A percentile compares a stretch with the other conserved stretches of the same genome.
These are phyloP conservation scores for Lachnellula occidentalis DNA, from an alignment of 2,329 filamentous ascomycete species.

Conservation along the genomic window DNA sequence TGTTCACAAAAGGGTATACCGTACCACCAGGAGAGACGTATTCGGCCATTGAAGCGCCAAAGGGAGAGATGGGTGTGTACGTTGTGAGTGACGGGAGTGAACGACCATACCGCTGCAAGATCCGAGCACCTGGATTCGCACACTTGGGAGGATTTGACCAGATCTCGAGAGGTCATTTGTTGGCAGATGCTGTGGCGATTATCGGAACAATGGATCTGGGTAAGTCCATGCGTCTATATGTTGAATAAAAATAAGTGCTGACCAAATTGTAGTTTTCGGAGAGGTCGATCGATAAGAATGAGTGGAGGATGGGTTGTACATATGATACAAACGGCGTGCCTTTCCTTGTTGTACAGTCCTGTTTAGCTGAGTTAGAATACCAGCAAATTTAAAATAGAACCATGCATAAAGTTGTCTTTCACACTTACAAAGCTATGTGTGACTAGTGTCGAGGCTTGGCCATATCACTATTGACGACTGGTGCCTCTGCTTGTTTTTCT, in stretches of 20 bases:
- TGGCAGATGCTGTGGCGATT: constrained; percentile 94
- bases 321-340: constrained; percentile 11
- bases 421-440: constrained; percentile 2
- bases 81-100: constrained; percentile 94
- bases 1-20: constrained; percentile 97
- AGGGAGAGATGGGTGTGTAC: constrained; percentile 99
- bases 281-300: constrained; percentile 46
- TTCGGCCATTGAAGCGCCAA: constrained; percentile 96
- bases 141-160: constrained; percentile 94
- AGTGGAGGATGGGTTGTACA: constrained; percentile 17
- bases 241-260: constrained; percentile 16
- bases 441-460: background rate
- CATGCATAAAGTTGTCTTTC: background rate
- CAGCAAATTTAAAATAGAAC: constrained; percentile 8
- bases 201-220: constrained; percentile 88
- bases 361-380: constrained; percentile 24
- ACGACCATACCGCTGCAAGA: constrained; percentile 95
- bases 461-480: constrained; percentile 7
- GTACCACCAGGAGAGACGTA: constrained; percentile 98
- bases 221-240: constrained; percentile 36
- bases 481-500: background rate
- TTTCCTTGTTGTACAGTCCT: constrained; percentile 23
- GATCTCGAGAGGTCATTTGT: constrained; percentile 81
- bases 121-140: constrained; percentile 92
- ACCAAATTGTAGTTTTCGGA: constrained; percentile 28